Conservation (phyloP, 257 asterid genomes). For the Hygrophila difformis region DNA sequence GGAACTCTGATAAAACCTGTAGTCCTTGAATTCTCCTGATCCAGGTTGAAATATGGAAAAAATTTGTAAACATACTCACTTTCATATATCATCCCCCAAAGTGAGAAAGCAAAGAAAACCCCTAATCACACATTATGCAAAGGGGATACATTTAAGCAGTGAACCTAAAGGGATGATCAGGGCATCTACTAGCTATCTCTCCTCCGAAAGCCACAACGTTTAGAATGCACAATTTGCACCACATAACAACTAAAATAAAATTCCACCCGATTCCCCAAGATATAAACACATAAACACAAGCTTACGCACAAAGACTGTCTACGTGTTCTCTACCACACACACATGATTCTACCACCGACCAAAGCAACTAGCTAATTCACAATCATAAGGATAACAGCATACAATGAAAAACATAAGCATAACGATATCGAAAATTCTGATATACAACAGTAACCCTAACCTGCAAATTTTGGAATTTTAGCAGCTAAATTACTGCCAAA, state of each 20-base stretch:
- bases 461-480: no score
- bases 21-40: no score
- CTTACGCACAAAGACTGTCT: neutral
- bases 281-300: neutral
- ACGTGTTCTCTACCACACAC: slow-evolving; percentile 10
- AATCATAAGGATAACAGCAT: neutral
- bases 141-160: no score
- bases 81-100: neutral
- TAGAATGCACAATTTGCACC: neutral
- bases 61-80: neutral
- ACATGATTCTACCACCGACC: neutral
- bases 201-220: no score
- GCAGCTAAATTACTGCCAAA: slow-evolving; percentile 3
- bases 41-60: neutral
- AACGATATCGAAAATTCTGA: no score
- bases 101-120: no score
- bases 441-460: neutral
- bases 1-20: no score
- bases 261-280: neutral
- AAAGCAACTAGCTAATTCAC: neutral
- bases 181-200: no score
- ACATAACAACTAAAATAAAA: no score
- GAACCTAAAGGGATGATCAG: no score
- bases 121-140: neutral
- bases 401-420: neutral